Evolutionary conservation across 306 rosid species (phyloP), one percentile per base, ranked within the genome.

Genomic region (Rosa lucieae): DNA sequence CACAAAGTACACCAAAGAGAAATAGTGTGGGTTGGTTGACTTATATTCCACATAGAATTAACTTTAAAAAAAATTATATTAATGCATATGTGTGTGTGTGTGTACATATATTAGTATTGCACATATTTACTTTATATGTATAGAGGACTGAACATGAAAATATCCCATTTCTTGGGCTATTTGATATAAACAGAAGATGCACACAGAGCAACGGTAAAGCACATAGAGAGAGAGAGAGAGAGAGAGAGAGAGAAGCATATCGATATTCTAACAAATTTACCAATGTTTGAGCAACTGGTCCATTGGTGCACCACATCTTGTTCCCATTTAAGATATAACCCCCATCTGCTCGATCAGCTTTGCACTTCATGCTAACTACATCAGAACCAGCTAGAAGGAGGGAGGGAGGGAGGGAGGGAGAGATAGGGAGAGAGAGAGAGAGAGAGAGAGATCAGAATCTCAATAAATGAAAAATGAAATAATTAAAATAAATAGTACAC

Each of bases 281-380:
- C 87, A 94, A 81, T 76, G 99, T 94, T 84, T 94, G 89, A 83
- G 99, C 99, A 75, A 69, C 84, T 58, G 99, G 97, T 35, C 99
- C 99, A 74, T 94, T 94, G 78, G 99, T 94, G 86, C 97, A 92
- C 97, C 97, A 94, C 97, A 94, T 89, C 89, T 94, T 94, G 92
- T 91, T 94, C 80, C 99, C 99, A 66, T 92, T 92, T 70, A 94
- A 77, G 76, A 92, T 40, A 79, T 91, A 94, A 59, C 99, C 97
- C 11, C 92, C 94, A 65, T 92, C 94, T 67, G 88, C 97, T 15
- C 86, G 94, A 56, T 88, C 95, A 82, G 97, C 95, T 86, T 92
- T 92, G 95, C 99, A 92, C 83, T 89, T 94, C 99, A 94, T 94
- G 88, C 99, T 92, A 81, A 94, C 97, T 85, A 92, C 97, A 73